Conservation (phyloP, 208 protist species). For the Crithidia brevicula region DNA sequence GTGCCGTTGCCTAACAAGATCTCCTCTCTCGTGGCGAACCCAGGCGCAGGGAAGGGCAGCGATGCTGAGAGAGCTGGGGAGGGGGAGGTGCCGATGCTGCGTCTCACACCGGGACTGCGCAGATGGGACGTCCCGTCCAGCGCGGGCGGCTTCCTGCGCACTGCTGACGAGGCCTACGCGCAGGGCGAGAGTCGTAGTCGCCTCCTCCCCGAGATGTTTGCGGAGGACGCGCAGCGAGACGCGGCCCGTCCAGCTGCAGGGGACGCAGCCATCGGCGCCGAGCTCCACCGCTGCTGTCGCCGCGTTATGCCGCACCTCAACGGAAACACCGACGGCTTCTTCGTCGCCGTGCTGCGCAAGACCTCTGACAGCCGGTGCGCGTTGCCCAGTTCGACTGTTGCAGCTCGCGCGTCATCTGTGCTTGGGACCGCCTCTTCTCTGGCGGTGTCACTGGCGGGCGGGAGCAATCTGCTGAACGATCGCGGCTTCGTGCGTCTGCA, state of each 20-base stretch:
- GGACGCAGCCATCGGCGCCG: constrained; percentile 4
- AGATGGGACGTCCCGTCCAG: constrained; percentile 70
- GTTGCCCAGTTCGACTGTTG: neutral
- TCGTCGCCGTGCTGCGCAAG: constrained; percentile 62
- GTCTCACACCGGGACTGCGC: constrained; percentile 45
- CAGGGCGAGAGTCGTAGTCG: constrained; percentile 29
- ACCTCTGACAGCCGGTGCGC: neutral
- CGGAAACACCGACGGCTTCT: constrained; percentile 76
- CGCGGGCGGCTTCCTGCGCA: constrained; percentile 59
- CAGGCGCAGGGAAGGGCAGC: too few relatives aligned
- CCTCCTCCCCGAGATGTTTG: constrained; percentile 46
- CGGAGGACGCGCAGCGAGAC: constrained; percentile 8
- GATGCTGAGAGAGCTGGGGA: neutral
- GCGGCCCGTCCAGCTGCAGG: constrained; percentile 1
- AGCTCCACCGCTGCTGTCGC: constrained; percentile 49
- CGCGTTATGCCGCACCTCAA: constrained; percentile 78
- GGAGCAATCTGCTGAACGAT: constrained; percentile 26
- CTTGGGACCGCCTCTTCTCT: constrained; percentile 30
- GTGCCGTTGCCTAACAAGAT: constrained; percentile 33
- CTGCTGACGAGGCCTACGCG: constrained; percentile 39
- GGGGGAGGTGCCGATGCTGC: constrained; percentile 13
- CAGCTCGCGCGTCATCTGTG: neutral
- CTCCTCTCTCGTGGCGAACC: neutral
- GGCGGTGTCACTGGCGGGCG: constrained; percentile 13
- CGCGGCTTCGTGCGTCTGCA: constrained; percentile 34